phyloP scores from a whole-genome alignment of 108 stramenopile genomes.

The Mediolabrus comicus region DNA sequence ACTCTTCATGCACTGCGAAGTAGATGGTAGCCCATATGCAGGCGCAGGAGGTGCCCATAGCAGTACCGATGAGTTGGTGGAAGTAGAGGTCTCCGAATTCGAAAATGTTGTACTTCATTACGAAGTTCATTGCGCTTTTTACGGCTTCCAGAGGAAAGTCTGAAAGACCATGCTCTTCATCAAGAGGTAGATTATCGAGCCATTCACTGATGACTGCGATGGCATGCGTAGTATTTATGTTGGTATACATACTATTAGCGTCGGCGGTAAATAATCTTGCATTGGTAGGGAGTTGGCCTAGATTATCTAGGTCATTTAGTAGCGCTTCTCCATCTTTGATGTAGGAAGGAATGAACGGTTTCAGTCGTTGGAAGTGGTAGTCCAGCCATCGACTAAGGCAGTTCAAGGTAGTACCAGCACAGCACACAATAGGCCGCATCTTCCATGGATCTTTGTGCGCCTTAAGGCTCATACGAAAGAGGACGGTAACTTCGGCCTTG shows the following conservation, averaged over 20 bases:
- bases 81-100: constrained; percentile 10
- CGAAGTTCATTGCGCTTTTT: constrained; percentile 10
- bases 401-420: constrained; percentile 10
- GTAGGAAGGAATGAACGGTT: not conserved
- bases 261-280: constrained; percentile 42
- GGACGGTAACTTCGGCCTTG: not conserved
- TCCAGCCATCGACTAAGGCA: constrained; percentile 2
- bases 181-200: constrained; percentile 5
- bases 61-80: constrained; percentile 16
- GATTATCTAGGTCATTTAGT: not conserved
- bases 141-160: constrained; percentile 17
- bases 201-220: constrained; percentile 15
- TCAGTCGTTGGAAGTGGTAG: not conserved
- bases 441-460: constrained; percentile 15
- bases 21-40: constrained; percentile 17
- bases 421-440: constrained; percentile 10
- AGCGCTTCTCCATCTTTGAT: not conserved
- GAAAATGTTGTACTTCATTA: constrained; percentile 41
- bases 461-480: constrained; percentile 7
- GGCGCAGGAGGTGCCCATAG: constrained; percentile 21
- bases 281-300: constrained; percentile 8
- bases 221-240: constrained; percentile 29
- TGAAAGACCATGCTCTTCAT: not conserved
- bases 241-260: constrained; percentile 35
- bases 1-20: constrained; percentile 1